Evolutionary conservation across 176 grass and related monocot genomes (phyloP), one percentile per base, ranked within the genome.

Genomic region (Triticum turgidum): DNA sequence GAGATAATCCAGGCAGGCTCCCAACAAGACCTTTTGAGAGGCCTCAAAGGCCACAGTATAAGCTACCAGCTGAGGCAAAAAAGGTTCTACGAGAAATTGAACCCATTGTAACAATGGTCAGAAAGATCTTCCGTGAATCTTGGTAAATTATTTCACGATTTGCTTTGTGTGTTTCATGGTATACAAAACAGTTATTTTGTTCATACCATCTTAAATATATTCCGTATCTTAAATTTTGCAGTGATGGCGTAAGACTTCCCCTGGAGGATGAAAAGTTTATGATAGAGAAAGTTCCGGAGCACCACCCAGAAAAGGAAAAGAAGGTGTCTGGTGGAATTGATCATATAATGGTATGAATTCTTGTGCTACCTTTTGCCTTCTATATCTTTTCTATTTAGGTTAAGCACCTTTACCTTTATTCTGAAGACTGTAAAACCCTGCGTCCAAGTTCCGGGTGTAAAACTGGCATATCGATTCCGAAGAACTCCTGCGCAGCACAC

Each of bases 221-320:
- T 44, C 44, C 41, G 17, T 71, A 44, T 69, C 72, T 89, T 86
- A 5, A 61, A 81, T 77, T 32, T 87, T 85, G 70, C 85, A 98
- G 93, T 81, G 82, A 92, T 44, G 90, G 96, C 22, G 67, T 91
- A 29, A 81, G 38, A 11, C 82, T 98, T 10, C 56, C 85, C 33
- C 81, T 61, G 20, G 91, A 98, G 73, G 93, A 98, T 2, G 84
- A 86, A 6, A 98, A 92, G 84, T 98, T 94, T 15, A 79, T 98
- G 56, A 86, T 34, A 20, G 93, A 98, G 58, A 92, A 78, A 61
- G 90, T 98, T 69, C 92, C 94, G 35, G 86, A 91, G 76, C 89
- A 95, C 81, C 96, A 98, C 75, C 96, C 96, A 41, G 88, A 89
- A 62, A 98, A 94, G 64, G 86, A 92, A 81, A 68, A 76, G 2